These are phyloP conservation scores for Erythrophleum fordii DNA, from an alignment of 306 rosid species.

Conservation along the genomic window DNA sequence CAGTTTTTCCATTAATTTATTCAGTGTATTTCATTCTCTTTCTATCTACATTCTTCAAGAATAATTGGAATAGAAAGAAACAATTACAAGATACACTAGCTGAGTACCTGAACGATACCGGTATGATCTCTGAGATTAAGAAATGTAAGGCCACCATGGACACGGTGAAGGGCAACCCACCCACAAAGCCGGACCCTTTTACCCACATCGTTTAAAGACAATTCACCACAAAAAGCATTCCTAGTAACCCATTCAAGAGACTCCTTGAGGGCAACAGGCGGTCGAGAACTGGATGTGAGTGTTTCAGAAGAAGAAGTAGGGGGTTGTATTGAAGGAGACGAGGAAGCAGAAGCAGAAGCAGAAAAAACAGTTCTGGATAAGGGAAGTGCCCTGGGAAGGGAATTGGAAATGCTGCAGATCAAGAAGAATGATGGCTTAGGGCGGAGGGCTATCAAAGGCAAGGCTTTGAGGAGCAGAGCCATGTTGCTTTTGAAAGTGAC, in stretches of 20 bases:
- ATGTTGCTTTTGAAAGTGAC: slow-evolving; percentile 26
- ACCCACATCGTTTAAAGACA: slow-evolving; percentile 64
- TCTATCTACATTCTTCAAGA: not conserved
- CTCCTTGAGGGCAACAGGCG: slow-evolving; percentile 40
- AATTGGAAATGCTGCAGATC: slow-evolving; percentile 38
- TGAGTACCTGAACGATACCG: slow-evolving; percentile 78
- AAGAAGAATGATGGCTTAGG: slow-evolving; percentile 47
- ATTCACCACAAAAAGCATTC: slow-evolving; percentile 63
- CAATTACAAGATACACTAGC: not conserved
- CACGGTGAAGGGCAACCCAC: slow-evolving; percentile 94
- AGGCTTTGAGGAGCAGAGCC: slow-evolving; percentile 62
- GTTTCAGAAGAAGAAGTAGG: slow-evolving; percentile 51
- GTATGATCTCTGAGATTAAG: slow-evolving; percentile 85
- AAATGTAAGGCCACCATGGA: slow-evolving; percentile 88
- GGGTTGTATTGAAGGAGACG: slow-evolving; percentile 34
- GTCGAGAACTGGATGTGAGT: slow-evolving; percentile 44
- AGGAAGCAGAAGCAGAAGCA: slow-evolving; percentile 48
- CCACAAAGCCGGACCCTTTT: slow-evolving; percentile 80
- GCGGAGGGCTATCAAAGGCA: slow-evolving; percentile 66
- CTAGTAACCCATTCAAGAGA: slow-evolving; percentile 77
- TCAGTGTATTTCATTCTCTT: not conserved
- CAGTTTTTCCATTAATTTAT: not conserved
- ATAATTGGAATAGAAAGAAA: not conserved
- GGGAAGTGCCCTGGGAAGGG: slow-evolving; percentile 36
- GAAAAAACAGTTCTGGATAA: slow-evolving; percentile 39